Conservation (phyloP, 345 rosid species). For the Corymbia maculata region DNA sequence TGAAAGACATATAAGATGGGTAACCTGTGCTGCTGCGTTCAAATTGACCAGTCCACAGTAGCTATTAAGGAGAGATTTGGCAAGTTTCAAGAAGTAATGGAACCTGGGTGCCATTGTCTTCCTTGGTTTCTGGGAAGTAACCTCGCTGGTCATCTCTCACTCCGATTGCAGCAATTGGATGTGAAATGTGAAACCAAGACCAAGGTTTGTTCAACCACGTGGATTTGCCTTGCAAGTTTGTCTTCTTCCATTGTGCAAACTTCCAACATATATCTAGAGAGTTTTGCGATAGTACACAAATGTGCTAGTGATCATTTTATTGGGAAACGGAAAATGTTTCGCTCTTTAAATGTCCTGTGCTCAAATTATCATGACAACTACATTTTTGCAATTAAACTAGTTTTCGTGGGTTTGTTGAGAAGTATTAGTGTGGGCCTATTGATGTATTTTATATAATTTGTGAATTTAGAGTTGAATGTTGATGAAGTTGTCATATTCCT, state of each 20-base stretch:
- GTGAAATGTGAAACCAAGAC: slow-evolving; percentile 38
- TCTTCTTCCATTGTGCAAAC: not conserved
- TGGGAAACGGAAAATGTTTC: not conserved
- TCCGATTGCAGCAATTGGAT: slow-evolving; percentile 31
- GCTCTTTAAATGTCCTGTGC: not conserved
- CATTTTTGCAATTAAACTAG: not conserved
- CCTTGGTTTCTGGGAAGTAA: slow-evolving; percentile 33
- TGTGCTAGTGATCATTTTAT: not conserved
- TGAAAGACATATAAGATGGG: slow-evolving; percentile 16
- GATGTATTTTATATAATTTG: not conserved
- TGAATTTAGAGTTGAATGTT: not conserved
- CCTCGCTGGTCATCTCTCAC: slow-evolving; percentile 22
- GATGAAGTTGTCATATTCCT: not conserved
- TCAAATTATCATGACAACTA: not conserved
- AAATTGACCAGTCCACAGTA: slow-evolving; percentile 31
- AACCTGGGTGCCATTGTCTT: slow-evolving; percentile 34
- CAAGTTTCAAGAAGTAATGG: slow-evolving; percentile 21
- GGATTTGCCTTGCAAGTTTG: not conserved
- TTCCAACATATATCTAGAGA: not conserved
- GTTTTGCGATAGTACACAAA: not conserved
- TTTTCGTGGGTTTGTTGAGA: not conserved
- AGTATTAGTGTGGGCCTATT: not conserved
- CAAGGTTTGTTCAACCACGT: slow-evolving; percentile 5
- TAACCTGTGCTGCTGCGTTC: slow-evolving; percentile 14
- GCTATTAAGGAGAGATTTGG: slow-evolving; percentile 32